phyloP scores from a whole-genome alignment of 768 basidiomycete species.

The Lentinula guzmanii region DNA sequence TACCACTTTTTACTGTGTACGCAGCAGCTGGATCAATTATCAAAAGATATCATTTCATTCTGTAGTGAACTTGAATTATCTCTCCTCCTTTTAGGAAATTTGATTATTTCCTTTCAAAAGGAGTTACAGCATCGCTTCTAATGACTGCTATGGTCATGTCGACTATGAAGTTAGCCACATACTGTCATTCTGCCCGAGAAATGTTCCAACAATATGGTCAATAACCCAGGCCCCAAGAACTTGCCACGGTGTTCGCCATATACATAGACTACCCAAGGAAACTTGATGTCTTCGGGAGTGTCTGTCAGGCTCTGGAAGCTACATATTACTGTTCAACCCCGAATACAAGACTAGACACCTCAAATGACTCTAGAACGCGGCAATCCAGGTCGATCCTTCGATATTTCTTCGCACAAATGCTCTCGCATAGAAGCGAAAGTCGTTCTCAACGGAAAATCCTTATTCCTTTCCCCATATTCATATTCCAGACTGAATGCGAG shows the following conservation, averaged over 20 bases:
- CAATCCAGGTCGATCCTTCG: not conserved
- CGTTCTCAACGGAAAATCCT: too few relatives aligned
- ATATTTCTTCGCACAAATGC: too few relatives aligned
- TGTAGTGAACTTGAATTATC: not conserved
- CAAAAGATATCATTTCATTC: too few relatives aligned
- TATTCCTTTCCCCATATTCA: too few relatives aligned
- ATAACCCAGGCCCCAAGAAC: too few relatives aligned
- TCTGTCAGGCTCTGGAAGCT: not conserved
- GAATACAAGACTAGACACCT: not conserved
- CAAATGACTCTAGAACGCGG: not conserved
- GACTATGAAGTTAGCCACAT: too few relatives aligned
- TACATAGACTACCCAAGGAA: not conserved
- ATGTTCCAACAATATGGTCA: too few relatives aligned
- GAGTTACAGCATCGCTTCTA: not conserved
- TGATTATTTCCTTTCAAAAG: not conserved
- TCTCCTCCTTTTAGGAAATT: not conserved
- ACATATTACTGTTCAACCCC: not conserved
- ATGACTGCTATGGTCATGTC: not conserved
- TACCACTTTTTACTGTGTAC: not conserved
- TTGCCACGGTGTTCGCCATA: not conserved
- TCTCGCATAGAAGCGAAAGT: too few relatives aligned
- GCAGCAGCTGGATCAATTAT: not conserved
- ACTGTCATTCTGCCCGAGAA: too few relatives aligned
- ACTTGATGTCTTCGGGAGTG: too few relatives aligned
- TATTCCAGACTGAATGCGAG: too few relatives aligned